Conservation (phyloP, 2,329 filamentous ascomycete genomes). For the Fusarium sarcochroum region DNA sequence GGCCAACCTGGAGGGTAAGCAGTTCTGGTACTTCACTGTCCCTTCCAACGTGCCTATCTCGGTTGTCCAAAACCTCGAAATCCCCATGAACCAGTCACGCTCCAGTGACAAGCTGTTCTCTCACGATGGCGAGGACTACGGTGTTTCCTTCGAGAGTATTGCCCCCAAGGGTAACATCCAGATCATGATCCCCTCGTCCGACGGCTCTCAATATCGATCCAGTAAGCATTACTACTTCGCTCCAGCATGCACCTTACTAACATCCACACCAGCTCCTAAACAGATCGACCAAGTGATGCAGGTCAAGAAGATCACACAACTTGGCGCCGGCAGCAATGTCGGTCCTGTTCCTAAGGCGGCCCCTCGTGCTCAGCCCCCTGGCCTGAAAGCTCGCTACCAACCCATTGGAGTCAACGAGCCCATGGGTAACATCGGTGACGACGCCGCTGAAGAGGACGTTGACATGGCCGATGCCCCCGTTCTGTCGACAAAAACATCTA, state of each 20-base stretch:
- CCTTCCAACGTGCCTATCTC: constrained; percentile 78
- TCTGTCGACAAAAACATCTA: constrained; percentile 43
- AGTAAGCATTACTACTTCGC: constrained; percentile 58
- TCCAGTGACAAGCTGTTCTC: constrained; percentile 69
- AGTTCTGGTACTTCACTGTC: constrained; percentile 85
- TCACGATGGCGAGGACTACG: constrained; percentile 75
- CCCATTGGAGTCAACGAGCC: constrained; percentile 70
- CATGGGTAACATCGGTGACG: constrained; percentile 59
- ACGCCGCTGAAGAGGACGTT: constrained; percentile 55
- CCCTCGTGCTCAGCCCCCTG: constrained; percentile 75
- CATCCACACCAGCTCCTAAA: constrained; percentile 49
- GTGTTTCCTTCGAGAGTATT: constrained; percentile 67
- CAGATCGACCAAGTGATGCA: constrained; percentile 73
- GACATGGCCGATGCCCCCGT: constrained; percentile 61
- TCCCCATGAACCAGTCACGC: constrained; percentile 69
- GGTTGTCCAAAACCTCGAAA: constrained; percentile 74
- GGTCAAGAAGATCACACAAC: constrained; percentile 72
- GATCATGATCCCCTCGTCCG: constrained; percentile 71
- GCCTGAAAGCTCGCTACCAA: constrained; percentile 75
- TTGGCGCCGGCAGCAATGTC: constrained; percentile 60
- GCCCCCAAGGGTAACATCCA: constrained; percentile 67
- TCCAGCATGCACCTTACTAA: constrained; percentile 20
- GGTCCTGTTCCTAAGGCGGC: constrained; percentile 64
- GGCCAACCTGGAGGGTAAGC: constrained; percentile 75
- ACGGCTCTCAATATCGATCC: constrained; percentile 67